These are phyloP conservation scores for Austroboletus eburneus DNA, from an alignment of 768 basidiomycete species.

Conservation along the genomic window DNA sequence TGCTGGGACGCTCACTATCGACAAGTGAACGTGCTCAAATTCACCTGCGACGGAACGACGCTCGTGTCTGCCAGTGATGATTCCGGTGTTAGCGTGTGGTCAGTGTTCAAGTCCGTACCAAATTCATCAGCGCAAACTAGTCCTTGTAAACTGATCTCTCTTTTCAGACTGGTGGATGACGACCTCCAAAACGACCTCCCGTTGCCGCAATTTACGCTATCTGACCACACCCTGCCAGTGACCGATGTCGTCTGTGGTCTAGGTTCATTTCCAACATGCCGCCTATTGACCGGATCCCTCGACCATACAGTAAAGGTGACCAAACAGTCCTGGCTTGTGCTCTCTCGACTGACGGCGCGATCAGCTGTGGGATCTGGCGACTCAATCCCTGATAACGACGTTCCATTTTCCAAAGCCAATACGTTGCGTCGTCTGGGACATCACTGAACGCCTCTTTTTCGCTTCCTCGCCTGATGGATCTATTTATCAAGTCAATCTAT, in stretches of 20 bases:
- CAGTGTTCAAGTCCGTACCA: conserved; percentile 68
- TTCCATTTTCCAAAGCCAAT: conserved; percentile 84
- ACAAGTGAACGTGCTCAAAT: conserved; percentile 74
- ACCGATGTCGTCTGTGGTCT: conserved; percentile 78
- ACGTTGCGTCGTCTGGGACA: conserved; percentile 67
- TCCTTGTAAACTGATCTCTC: conserved; percentile 11
- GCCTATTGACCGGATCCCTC: conserved; percentile 73
- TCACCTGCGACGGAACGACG: conserved; percentile 76
- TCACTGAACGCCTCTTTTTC: conserved; percentile 86
- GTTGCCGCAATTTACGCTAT: conserved; percentile 71
- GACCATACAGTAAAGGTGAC: conserved; percentile 91
- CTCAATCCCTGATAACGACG: conserved; percentile 73
- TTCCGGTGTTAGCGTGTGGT: conserved; percentile 86
- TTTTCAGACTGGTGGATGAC: conserved; percentile 66
- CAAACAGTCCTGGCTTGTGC: conserved; percentile 10
- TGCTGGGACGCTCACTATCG: conserved; percentile 97
- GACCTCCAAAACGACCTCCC: conserved; percentile 70
- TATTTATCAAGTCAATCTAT: conserved; percentile 78
- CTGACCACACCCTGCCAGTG: conserved; percentile 91
- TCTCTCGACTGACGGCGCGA: conserved; percentile 7
- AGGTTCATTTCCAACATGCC: conserved; percentile 72
- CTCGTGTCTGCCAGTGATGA: conserved; percentile 89
- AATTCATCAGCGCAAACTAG: conserved; percentile 2
- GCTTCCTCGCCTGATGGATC: conserved; percentile 74
- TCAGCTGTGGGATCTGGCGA: conserved; percentile 79